Evolutionary conservation across 441 rosid species (phyloP).

Genomic region (Pelargonium australe): DNA sequence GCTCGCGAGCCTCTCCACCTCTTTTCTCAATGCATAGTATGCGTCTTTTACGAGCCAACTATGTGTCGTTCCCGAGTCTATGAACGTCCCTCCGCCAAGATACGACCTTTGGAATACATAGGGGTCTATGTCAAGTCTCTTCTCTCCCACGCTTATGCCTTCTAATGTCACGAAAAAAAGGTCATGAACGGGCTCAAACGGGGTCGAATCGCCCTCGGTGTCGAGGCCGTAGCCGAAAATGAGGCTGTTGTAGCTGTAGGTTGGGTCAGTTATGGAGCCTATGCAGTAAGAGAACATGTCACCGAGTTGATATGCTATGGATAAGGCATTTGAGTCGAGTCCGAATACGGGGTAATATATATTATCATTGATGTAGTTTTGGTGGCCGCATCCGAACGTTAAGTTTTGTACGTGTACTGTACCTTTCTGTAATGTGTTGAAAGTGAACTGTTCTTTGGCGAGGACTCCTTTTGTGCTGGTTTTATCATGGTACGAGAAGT

Average conservation of each 20-base stretch:
- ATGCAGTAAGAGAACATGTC: constrained; percentile 50
- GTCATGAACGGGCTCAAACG: constrained; percentile 28
- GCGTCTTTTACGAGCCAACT: constrained; percentile 28
- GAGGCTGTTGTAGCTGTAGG: constrained; percentile 30
- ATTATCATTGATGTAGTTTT: constrained; percentile 9
- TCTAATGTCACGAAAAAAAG: constrained; percentile 39
- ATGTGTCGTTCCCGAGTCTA: constrained; percentile 26
- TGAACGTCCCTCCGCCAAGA: neutral
- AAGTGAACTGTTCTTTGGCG: constrained; percentile 33
- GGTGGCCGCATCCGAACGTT: constrained; percentile 38
- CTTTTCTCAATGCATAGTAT: constrained; percentile 15
- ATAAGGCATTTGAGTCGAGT: constrained; percentile 32
- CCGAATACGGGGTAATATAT: constrained; percentile 30
- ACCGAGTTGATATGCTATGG: constrained; percentile 26
- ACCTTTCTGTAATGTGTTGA: constrained; percentile 38
- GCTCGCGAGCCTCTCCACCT: constrained; percentile 22
- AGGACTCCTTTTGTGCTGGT: constrained; percentile 29
- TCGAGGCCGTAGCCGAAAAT: constrained; percentile 35
- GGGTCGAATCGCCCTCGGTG: constrained; percentile 41
- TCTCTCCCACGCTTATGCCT: constrained; percentile 40
- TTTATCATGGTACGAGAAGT: constrained; percentile 19
- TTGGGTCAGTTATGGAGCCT: constrained; percentile 32
- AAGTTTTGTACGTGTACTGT: constrained; percentile 13
- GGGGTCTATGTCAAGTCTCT: constrained; percentile 33
- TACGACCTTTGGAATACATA: constrained; percentile 19